Conservation (phyloP, 805 yeast species). For the Cyberlindnera lachancei region DNA sequence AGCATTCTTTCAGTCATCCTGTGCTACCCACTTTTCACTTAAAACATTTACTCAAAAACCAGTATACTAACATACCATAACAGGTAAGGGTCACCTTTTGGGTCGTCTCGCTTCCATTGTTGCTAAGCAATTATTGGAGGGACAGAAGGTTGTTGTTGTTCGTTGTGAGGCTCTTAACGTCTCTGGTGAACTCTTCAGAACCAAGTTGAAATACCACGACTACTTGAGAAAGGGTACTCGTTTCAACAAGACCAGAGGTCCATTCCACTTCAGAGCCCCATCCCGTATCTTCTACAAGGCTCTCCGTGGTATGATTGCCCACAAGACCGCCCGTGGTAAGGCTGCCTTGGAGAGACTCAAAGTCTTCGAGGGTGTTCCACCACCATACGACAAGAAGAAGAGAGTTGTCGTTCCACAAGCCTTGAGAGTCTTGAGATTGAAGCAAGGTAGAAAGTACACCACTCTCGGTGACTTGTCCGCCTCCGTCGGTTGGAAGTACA, state of each 20-base stretch:
- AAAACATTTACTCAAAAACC: too few species aligned
- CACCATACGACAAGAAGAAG: constrained; percentile 99
- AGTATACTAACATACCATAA: constrained; percentile 20
- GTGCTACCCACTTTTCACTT: too few species aligned
- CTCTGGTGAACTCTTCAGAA: constrained; percentile 99
- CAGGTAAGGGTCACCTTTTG: constrained; percentile 96
- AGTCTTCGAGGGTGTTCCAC: constrained; percentile 99
- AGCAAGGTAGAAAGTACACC: constrained; percentile 99
- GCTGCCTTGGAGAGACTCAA: constrained; percentile 99
- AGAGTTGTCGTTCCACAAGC: constrained; percentile 99
- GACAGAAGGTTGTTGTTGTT: constrained; percentile 96
- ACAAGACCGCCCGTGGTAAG: constrained; percentile 99
- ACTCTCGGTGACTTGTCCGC: constrained; percentile 94
- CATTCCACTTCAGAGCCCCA: constrained; percentile 99
- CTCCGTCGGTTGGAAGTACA: constrained; percentile 99
- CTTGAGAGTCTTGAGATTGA: constrained; percentile 96
- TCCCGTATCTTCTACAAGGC: constrained; percentile 99
- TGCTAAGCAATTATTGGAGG: constrained; percentile 97
- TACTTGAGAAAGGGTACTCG: constrained; percentile 99
- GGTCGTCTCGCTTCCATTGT: constrained; percentile 99
- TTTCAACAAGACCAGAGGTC: constrained; percentile 98
- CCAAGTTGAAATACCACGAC: constrained; percentile 99
- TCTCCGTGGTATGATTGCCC: constrained; percentile 98
- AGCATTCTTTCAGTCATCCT: too few species aligned
- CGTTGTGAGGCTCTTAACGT: constrained; percentile 97